Conservation (phyloP, 257 asterid genomes). For the Solanum sejunctum region DNA sequence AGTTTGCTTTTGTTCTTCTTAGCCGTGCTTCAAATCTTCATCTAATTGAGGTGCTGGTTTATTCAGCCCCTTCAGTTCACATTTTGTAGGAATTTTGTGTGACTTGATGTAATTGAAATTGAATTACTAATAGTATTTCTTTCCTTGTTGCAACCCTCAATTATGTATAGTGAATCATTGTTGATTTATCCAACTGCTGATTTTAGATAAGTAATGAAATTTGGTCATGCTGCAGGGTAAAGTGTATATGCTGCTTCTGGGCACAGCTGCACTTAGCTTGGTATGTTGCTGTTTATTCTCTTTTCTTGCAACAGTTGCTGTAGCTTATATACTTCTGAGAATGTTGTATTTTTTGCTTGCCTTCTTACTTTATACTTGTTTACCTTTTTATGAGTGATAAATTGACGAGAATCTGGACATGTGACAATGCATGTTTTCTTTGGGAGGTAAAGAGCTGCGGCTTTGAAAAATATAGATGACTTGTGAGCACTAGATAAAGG, state of each 20-base stretch:
- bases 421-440: background rate
- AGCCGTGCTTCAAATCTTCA: conserved; percentile 79
- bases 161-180: background rate
- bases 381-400: background rate
- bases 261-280: conserved; percentile 83
- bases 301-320: background rate
- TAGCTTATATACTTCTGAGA: background rate
- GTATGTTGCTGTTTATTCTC: conserved; percentile 18
- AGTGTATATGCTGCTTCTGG: conserved; percentile 67
- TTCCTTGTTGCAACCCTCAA: background rate
- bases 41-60: conserved; percentile 48
- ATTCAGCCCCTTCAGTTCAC: background rate
- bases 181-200: background rate
- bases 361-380: background rate
- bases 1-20: conserved; percentile 81
- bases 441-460: background rate
- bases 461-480: background rate
- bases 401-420: background rate
- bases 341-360: background rate
- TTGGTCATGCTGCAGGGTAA: conserved; percentile 42
- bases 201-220: background rate
- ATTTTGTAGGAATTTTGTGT: background rate
- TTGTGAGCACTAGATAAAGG: background rate
- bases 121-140: background rate
- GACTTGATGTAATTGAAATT: background rate